phyloP scores from a whole-genome alignment of 129 eudicot genomes.

The Sambucus nigra region DNA sequence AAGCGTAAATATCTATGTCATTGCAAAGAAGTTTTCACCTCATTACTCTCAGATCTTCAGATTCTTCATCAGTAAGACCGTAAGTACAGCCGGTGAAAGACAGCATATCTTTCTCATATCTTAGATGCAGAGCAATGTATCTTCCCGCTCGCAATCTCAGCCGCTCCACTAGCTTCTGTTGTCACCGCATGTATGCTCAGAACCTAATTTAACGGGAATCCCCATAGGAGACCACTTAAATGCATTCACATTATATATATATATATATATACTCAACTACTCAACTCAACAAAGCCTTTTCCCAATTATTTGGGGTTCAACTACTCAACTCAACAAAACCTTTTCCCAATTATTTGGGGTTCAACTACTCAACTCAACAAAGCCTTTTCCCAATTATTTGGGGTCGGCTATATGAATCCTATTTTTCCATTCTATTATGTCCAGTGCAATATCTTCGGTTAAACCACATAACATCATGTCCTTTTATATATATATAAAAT shows the following conservation, averaged over 20 bases:
- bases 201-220: conserved; percentile 62
- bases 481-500: too few species aligned
- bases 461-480: too few species aligned
- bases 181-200: conserved; percentile 82
- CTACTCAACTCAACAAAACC: too few species aligned
- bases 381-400: too few species aligned
- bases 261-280: neutral
- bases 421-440: too few species aligned
- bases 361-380: too few species aligned
- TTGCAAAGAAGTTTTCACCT: conserved; percentile 37
- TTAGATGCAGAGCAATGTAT: conserved; percentile 77
- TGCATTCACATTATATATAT: conserved; percentile 10
- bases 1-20: neutral
- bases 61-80: conserved; percentile 73
- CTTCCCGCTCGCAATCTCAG: conserved; percentile 53
- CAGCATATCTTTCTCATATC: conserved; percentile 96
- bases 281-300: too few species aligned
- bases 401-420: too few species aligned
- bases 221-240: conserved; percentile 50
- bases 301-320: too few species aligned
- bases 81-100: conserved; percentile 91
- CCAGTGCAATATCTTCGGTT: too few species aligned
- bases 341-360: too few species aligned
- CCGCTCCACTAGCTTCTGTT: conserved; percentile 93
- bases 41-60: conserved; percentile 61